These are phyloP conservation scores for Plasmodium coatneyi DNA, from an alignment of 169 alveolate genomes.

Conservation along the genomic window DNA sequence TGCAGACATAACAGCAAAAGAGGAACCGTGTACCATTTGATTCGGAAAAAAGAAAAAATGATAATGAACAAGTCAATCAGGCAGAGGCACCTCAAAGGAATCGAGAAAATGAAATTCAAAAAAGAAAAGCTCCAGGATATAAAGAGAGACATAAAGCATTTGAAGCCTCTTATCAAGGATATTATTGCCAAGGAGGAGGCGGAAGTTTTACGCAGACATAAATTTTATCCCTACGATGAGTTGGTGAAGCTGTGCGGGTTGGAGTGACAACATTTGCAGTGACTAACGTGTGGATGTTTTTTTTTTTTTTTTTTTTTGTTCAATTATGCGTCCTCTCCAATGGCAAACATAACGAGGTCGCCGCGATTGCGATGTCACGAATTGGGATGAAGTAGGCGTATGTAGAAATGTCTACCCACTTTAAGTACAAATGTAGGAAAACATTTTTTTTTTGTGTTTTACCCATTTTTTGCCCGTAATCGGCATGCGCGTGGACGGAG, in stretches of 20 bases:
- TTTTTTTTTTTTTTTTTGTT: not conserved
- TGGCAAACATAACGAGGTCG: not conserved
- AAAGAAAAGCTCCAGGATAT: constrained; percentile 6
- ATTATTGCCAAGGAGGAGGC: constrained; percentile 10
- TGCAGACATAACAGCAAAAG: constrained; percentile 39
- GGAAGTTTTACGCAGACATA: constrained; percentile 17
- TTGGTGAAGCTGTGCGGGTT: not conserved
- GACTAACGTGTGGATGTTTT: not conserved
- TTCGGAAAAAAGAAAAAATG: constrained; percentile 12
- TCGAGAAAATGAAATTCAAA: constrained; percentile 13
- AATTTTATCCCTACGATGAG: constrained; percentile 58
- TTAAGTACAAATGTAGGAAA: not conserved
- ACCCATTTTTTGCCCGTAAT: not conserved
- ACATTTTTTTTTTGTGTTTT: not conserved
- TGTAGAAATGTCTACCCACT: not conserved
- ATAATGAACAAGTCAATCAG: constrained; percentile 22
- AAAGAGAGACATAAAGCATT: not conserved
- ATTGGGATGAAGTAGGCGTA: not conserved
- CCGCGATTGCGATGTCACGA: not conserved
- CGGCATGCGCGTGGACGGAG: not conserved
- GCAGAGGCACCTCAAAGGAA: constrained; percentile 24
- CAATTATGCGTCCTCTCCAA: not conserved
- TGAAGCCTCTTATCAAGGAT: constrained; percentile 26
- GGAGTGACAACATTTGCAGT: not conserved
- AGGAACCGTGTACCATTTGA: constrained; percentile 63